Evolutionary conservation across 139 green algal species (phyloP).

Genomic region (Astrephomene gubernaculifera): DNA sequence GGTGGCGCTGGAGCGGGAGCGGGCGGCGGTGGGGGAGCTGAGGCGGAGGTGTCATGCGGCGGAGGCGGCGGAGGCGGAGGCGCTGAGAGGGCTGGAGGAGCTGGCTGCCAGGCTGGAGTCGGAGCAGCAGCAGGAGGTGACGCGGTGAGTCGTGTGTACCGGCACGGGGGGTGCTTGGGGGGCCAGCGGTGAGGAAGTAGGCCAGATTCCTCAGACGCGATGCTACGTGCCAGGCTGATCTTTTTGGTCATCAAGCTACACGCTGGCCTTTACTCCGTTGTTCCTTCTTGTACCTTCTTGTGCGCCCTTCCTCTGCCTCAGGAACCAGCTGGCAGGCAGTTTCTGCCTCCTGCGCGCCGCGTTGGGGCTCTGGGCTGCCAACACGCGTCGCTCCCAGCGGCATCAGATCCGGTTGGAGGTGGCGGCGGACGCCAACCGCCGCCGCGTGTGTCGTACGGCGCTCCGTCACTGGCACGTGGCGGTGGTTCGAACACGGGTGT

Average conservation of each 20-base stretch:
- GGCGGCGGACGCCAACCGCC: not conserved
- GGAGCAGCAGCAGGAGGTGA: not conserved
- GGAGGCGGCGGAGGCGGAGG: not conserved
- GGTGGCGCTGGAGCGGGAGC: slow-evolving; percentile 6
- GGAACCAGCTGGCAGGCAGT: slow-evolving; percentile 5
- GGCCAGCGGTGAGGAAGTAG: no score
- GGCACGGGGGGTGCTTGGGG: no score
- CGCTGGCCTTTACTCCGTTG: no score
- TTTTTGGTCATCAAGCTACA: no score
- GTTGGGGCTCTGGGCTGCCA: slow-evolving; percentile 13
- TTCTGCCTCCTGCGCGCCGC: slow-evolving; percentile 18
- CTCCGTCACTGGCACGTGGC: slow-evolving; percentile 23
- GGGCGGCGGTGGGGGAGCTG: not conserved
- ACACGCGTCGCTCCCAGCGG: not conserved
- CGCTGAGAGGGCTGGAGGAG: not conserved
- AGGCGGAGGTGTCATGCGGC: not conserved
- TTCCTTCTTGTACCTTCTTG: no score
- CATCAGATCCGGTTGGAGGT: not conserved
- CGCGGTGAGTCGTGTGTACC: slow-evolving; percentile 15
- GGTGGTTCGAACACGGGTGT: slow-evolving; percentile 15
- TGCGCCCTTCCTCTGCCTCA: not conserved
- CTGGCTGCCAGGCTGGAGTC: not conserved
- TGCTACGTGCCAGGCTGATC: no score
- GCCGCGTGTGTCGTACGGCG: not conserved
- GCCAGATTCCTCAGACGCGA: no score